Evolutionary conservation across 495 filamentous ascomycete species (phyloP).

Genomic region (Lasiosphaeria ovina): DNA sequence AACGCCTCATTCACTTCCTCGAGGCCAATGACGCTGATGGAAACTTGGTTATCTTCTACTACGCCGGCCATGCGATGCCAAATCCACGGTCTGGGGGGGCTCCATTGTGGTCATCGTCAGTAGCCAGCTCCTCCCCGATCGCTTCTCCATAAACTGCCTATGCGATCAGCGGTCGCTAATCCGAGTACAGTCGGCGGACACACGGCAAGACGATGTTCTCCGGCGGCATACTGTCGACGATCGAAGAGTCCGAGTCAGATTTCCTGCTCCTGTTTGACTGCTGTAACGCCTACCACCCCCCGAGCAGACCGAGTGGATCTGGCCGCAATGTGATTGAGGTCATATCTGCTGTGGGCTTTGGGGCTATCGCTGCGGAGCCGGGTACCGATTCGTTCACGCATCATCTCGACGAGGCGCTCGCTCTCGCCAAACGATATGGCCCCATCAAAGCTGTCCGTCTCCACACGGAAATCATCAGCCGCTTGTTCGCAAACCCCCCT

Average conservation of each 20-base stretch:
- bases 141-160: too few relatives aligned
- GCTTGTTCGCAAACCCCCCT: too few relatives aligned
- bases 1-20: slow-evolving; percentile 10
- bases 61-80: slow-evolving; percentile 32
- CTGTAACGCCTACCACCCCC: slow-evolving; percentile 12
- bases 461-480: neutral
- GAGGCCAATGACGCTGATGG: slow-evolving; percentile 15
- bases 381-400: neutral
- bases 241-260: slow-evolving; percentile 26
- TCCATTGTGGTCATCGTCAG: slow-evolving; percentile 8
- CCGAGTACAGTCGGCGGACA: neutral
- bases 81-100: neutral
- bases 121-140: too few relatives aligned
- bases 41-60: slow-evolving; percentile 35
- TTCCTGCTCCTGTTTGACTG: slow-evolving; percentile 35
- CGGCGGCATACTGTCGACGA: slow-evolving; percentile 25
- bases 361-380: neutral
- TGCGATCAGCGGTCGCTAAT: too few relatives aligned
- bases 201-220: slow-evolving; percentile 8
- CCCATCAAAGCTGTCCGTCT: neutral
- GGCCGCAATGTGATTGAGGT: slow-evolving; percentile 6
- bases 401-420: neutral
- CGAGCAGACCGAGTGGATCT: neutral
- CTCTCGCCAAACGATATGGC: neutral
- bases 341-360: neutral